These are phyloP conservation scores for Jasminum sambac DNA, from an alignment of 257 asterid genomes.

Conservation along the genomic window DNA sequence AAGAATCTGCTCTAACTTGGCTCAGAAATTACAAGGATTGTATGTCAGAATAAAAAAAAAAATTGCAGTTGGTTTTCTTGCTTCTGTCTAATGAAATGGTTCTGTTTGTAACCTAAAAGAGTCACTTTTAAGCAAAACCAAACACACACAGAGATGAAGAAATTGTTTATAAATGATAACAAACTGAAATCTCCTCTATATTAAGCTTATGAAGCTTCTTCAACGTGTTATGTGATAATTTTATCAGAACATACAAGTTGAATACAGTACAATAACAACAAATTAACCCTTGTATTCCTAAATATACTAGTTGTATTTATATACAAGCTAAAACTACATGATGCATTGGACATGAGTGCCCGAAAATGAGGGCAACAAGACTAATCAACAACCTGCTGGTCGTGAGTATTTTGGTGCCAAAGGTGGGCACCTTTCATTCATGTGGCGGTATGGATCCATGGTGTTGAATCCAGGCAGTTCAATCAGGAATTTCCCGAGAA, in stretches of 20 bases:
- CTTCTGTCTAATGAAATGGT: background rate
- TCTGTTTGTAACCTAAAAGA: background rate
- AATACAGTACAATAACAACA: slow-evolving; percentile 5
- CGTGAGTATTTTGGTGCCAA: slow-evolving; percentile 69
- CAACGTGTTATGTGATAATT: slow-evolving; percentile 12
- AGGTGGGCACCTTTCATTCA: slow-evolving; percentile 91
- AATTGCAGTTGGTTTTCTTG: background rate
- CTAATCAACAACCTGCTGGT: slow-evolving; percentile 69
- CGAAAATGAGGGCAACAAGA: background rate
- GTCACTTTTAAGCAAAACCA: background rate
- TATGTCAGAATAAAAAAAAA: background rate
- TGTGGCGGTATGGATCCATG: slow-evolving; percentile 68
- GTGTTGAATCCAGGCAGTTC: slow-evolving; percentile 79
- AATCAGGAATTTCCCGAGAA: slow-evolving; percentile 73
- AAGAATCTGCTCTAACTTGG: slow-evolving; percentile 19
- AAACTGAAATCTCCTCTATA: background rate
- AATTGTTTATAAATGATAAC: background rate
- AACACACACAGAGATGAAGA: background rate
- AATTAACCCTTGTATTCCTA: background rate
- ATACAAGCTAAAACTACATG: slow-evolving; percentile 17
- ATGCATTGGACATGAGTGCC: background rate
- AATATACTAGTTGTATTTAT: slow-evolving; percentile 22
- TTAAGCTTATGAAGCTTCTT: slow-evolving; percentile 1
- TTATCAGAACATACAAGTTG: slow-evolving; percentile 17
- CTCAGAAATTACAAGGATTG: background rate